phyloP scores from a whole-genome alignment of 2,329 filamentous ascomycete genomes.

The Alternaria sp. region DNA sequence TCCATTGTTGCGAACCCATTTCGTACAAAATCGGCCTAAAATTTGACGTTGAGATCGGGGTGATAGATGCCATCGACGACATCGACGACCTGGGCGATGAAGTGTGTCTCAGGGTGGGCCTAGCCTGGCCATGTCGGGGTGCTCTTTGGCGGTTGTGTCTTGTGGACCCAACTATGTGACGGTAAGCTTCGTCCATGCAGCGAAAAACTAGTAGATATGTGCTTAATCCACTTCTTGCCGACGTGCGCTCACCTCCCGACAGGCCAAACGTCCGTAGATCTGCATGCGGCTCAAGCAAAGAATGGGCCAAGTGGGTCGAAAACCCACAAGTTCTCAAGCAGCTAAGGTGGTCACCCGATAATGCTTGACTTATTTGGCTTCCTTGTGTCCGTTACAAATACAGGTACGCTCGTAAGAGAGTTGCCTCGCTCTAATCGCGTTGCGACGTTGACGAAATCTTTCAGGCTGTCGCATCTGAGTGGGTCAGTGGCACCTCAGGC shows the following conservation, averaged over 20 bases:
- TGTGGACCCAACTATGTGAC: constrained; percentile 14
- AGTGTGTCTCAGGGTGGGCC: constrained; percentile 9
- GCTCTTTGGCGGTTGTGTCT: constrained; percentile 4
- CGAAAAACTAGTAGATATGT: constrained; percentile 4
- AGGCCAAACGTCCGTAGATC: constrained; percentile 8
- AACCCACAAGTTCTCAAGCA: neutral
- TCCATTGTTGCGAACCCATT: neutral
- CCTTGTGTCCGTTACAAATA: neutral
- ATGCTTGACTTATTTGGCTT: neutral
- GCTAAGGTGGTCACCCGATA: neutral
- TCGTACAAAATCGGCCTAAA: constrained; percentile 4
- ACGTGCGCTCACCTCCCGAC: neutral
- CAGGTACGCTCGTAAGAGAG: neutral
- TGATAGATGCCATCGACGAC: constrained; percentile 11
- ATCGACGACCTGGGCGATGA: constrained; percentile 4
- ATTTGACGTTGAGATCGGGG: constrained; percentile 8
- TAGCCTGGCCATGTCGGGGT: constrained; percentile 1
- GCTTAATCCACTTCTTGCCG: constrained; percentile 4
- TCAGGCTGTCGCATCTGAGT: neutral
- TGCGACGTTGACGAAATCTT: neutral
- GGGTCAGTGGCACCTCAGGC: neutral
- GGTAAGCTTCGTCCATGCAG: constrained; percentile 8
- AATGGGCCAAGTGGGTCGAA: constrained; percentile 5
- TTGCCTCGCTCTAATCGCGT: neutral
- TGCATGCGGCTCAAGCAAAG: constrained; percentile 10